Base-by-base conservation (phyloP, 345 rosid species). In the Hibiscus syriacus region DNA sequence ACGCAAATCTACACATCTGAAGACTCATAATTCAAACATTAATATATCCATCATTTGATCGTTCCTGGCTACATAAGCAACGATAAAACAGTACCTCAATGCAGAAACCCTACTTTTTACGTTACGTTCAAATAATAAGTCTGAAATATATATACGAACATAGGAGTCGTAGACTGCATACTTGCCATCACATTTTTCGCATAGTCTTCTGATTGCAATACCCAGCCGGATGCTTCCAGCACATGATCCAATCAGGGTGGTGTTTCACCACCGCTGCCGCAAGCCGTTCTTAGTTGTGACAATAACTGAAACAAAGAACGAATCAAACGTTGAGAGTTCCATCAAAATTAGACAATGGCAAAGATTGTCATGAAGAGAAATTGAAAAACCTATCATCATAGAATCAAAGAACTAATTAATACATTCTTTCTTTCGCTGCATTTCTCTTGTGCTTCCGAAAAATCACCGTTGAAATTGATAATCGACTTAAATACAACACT, bases 191-290 rank as follows among this genome's bases (percentile, higher is more conserved):
- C 83, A 80, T 64, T 86, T 86, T 74, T 83, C 90, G 36, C 89
- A 85, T 1, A 87, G 72, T 16, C 87, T 25, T 65, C 92, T 90
- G n/a, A 85, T 87, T 38, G 90, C 92, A 68, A 86, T 87, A 4
- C 89, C 92, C 0, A 89, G 89, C 73, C n/a, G n/a, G n/a, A n/a
- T 84, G 89, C 79, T 87, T 87, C 72, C 87, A 38, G 76, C 90
- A 87, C 92, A 87, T 85, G 58, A 85, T 87, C 73, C 85, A 59
- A 79, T 87, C 92, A 17, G 92, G 92, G 54, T 87, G 92, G 73
- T 87, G 90, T 84, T 87, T 85, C 13, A 85, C 87, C 90, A 86
- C 84, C 3, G 61, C 73, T 62, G n/a, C n/a, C n/a, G n/a, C n/a
- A n/a, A n/a, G n/a, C n/a, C n/a, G n/a, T n/a, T n/a, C n/a, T n/a